A percentile compares a stretch with the other conserved stretches of the same genome.
Evolutionary conservation across 179 eudicot genomes (phyloP).

Genomic region (Gypsophila paniculata): DNA sequence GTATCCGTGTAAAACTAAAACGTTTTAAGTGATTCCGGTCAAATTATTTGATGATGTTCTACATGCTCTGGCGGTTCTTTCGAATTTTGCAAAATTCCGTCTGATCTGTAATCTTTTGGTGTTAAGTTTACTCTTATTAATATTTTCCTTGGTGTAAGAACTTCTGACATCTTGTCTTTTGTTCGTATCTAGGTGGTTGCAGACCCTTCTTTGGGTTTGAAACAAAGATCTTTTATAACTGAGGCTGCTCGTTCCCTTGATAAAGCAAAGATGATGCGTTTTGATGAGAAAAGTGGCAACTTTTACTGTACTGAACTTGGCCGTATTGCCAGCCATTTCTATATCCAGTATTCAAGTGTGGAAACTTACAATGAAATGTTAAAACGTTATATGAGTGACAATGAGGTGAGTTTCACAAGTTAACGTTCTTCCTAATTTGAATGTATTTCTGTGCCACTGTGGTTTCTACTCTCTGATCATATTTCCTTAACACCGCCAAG

Average conservation of each 20-base stretch:
- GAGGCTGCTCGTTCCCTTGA: constrained; percentile 99
- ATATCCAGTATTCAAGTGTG: constrained; percentile 96
- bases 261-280: constrained; percentile 99
- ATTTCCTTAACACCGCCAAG: neutral
- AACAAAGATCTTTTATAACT: constrained; percentile 82
- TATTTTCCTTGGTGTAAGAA: neutral
- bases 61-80: too few species aligned
- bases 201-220: constrained; percentile 87
- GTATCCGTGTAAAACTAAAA: neutral
- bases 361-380: constrained; percentile 98
- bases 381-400: constrained; percentile 91
- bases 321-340: constrained; percentile 98
- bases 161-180: constrained; percentile 13
- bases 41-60: too few species aligned
- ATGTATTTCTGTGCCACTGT: neutral
- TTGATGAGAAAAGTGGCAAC: constrained; percentile 99
- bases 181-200: constrained; percentile 64
- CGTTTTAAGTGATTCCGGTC: neutral
- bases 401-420: constrained; percentile 54
- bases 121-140: neutral
- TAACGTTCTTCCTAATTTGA: neutral
- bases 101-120: neutral
- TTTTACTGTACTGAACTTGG: constrained; percentile 99
- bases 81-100: too few species aligned
- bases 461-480: neutral